Evolutionary conservation across 2,329 filamentous ascomycete genomes (phyloP).

Genomic region (Rasamsonia emersonii): DNA sequence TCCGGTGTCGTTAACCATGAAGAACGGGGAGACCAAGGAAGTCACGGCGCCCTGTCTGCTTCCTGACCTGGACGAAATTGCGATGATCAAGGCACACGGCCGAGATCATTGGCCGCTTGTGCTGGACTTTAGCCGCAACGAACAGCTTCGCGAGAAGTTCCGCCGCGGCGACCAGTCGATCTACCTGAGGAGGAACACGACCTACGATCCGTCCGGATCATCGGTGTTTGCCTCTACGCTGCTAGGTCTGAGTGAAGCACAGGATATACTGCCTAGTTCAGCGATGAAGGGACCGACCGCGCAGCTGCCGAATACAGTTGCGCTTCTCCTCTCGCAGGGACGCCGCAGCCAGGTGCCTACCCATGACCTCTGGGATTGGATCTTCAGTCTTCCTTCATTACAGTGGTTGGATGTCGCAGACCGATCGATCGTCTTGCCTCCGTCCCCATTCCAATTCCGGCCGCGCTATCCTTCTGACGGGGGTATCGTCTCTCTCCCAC

Average conservation of each 20-base stretch:
- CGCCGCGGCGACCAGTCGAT: conserved; percentile 58
- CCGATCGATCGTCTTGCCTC: conserved; percentile 51
- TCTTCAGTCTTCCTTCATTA: conserved; percentile 57
- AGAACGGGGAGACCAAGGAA: conserved; percentile 24
- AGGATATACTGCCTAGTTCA: conserved; percentile 32
- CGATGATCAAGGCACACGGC: conserved; percentile 29
- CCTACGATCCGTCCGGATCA: conserved; percentile 51
- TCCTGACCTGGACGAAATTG: conserved; percentile 33
- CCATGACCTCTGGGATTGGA: conserved; percentile 57
- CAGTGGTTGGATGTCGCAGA: conserved; percentile 55
- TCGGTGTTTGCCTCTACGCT: conserved; percentile 66
- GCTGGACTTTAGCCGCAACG: conserved; percentile 61
- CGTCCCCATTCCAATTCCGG: conserved; percentile 26
- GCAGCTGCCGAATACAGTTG: conserved; percentile 14
- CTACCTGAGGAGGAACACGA: conserved; percentile 61
- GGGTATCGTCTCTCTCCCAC: conserved; percentile 37
- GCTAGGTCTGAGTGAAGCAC: conserved; percentile 58
- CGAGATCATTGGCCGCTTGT: conserved; percentile 73
- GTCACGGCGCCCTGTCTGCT: conserved; percentile 50
- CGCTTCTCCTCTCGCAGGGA: conserved; percentile 14
- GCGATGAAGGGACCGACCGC: conserved; percentile 18
- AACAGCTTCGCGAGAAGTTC: conserved; percentile 57
- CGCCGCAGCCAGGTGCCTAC: conserved; percentile 19
- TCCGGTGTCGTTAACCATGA: conserved; percentile 59
- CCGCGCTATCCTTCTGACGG: conserved; percentile 27